Percentiles rank a stretch among this genome's conserved stretches.
Evolutionary conservation across 2,329 filamentous ascomycete species (phyloP).

Genomic region (Diaporthe sp.): DNA sequence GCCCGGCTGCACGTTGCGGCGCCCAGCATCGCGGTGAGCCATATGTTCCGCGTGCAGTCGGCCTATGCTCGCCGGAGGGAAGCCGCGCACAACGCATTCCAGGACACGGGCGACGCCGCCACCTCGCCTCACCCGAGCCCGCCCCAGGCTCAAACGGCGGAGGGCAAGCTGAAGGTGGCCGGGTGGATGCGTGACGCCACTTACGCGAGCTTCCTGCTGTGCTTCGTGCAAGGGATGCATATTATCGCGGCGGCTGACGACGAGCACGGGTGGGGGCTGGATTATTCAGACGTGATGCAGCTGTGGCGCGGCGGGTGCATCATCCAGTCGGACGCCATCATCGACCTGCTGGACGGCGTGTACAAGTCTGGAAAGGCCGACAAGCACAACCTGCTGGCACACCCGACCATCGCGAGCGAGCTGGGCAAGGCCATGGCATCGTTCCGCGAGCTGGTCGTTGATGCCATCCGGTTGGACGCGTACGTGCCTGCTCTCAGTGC

Average conservation of each 20-base stretch:
- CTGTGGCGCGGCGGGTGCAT: slow-evolving; percentile 81
- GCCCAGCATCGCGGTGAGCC: slow-evolving; percentile 72
- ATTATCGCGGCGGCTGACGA: slow-evolving; percentile 71
- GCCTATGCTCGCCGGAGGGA: slow-evolving; percentile 70
- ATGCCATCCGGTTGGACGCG: slow-evolving; percentile 67
- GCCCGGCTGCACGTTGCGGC: slow-evolving; percentile 72
- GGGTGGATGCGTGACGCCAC: slow-evolving; percentile 65
- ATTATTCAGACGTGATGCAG: slow-evolving; percentile 64
- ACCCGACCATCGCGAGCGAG: slow-evolving; percentile 62
- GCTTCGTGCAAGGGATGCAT: slow-evolving; percentile 76
- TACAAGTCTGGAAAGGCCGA: slow-evolving; percentile 53
- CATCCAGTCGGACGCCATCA: slow-evolving; percentile 76
- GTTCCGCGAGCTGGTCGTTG: slow-evolving; percentile 68
- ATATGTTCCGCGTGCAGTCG: slow-evolving; percentile 74
- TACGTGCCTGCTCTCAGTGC: slow-evolving; percentile 71
- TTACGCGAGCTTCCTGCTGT: slow-evolving; percentile 71
- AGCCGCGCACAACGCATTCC: slow-evolving; percentile 64
- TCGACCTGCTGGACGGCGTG: slow-evolving; percentile 66
- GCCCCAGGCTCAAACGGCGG: slow-evolving; percentile 45
- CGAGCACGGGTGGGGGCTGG: slow-evolving; percentile 70
- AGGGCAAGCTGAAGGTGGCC: slow-evolving; percentile 65
- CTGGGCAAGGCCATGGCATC: slow-evolving; percentile 62
- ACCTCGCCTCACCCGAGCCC: slow-evolving; percentile 35
- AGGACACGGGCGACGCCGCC: slow-evolving; percentile 54
- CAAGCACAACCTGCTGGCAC: slow-evolving; percentile 52